Percentiles rank a stretch among this genome's conserved stretches.
Conservation (phyloP, 306 rosid genomes). For the Glycyrrhiza uralensis region DNA sequence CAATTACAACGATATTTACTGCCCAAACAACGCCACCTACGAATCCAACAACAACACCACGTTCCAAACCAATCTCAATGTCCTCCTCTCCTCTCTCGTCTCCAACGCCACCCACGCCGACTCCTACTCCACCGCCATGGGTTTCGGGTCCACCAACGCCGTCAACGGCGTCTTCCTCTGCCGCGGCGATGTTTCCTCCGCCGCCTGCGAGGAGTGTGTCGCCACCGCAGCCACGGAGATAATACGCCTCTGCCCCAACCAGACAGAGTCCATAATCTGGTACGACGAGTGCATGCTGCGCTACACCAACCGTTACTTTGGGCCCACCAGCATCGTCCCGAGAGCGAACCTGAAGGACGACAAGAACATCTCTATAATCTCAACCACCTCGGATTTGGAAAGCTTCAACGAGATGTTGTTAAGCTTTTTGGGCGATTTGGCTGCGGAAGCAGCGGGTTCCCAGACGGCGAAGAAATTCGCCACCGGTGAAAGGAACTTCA, state of each 20-base stretch:
- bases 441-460: conserved; percentile 4
- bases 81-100: conserved; percentile 39
- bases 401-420: conserved; percentile 28
- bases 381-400: not conserved
- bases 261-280: conserved; percentile 45
- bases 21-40: conserved; percentile 27
- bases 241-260: conserved; percentile 23
- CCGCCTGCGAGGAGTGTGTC: conserved; percentile 37
- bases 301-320: conserved; percentile 33
- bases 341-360: not conserved
- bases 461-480: conserved; percentile 22
- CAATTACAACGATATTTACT: not conserved
- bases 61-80: conserved; percentile 38
- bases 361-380: not conserved
- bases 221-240: conserved; percentile 17
- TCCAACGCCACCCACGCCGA: conserved; percentile 21
- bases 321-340: not conserved
- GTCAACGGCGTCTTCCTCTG: conserved; percentile 48
- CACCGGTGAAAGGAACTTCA: not conserved
- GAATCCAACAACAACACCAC: conserved; percentile 27
- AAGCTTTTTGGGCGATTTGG: conserved; percentile 18
- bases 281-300: conserved; percentile 44
- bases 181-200: conserved; percentile 41
- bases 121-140: conserved; percentile 22
- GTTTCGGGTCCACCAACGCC: not conserved